Evolutionary conservation across 257 asterid genomes (phyloP), one percentile per base, ranked within the genome.

Genomic region (Capsicum baccatum): DNA sequence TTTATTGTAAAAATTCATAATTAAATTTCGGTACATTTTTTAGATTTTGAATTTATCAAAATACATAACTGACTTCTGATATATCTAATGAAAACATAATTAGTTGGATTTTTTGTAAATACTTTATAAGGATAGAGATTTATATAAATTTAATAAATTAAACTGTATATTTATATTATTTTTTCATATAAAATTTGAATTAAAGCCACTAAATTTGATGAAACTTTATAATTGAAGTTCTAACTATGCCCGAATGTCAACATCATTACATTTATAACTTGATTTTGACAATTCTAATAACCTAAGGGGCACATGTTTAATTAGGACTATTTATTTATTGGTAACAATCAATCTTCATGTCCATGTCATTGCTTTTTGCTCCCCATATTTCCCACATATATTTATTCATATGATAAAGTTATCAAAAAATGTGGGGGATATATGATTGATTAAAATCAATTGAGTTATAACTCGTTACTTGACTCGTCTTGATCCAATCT

Each of bases 311-410:
- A 73, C 11, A 14, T 48, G 60, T 52, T 47, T 47, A 47, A 3
- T 17, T 3, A n/a, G 11, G 11, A 50, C 44, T 44, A 50, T 59
- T 59, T 19, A 26, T 3, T 74, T 19, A 74, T 50, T 21, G 33
- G 9, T 13, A 19, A 48, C 60, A 19, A 19, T 21, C 47, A 50
- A 76, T 76, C 81, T 76, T 12, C 48, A 52, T 9, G 80, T 74
- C 80, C 8, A 21, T 6, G 3, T 76, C 81, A 15, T 6, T 50
- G 52, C 81, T 76, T 50, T 19, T 21, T 76, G 81, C 6, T 52
- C 81, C 81, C 81, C 62, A 50, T 21, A 52, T 52, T 13, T 13
- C 63, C 63, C 63, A 76, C 81, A 73, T 19, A 11, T 48, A 47
- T 44, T 0, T n/a, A 11, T 73, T 73, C 42, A 73, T 3, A 11